Evolutionary conservation across 139 green algal species (phyloP).

Genomic region (Desmodesmus armatus): DNA sequence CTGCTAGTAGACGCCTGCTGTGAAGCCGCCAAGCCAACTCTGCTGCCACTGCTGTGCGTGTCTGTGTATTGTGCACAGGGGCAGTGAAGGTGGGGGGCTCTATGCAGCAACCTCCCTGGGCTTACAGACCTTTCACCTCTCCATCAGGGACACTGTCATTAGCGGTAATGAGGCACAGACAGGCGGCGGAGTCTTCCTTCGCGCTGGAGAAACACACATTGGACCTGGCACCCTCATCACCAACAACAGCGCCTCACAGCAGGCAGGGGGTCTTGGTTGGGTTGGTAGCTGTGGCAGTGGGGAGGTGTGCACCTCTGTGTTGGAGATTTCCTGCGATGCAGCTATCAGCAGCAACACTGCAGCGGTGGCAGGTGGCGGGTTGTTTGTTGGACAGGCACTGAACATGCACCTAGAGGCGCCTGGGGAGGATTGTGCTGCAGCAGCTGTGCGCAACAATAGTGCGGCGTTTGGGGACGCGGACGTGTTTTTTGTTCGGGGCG

Average conservation of each 20-base stretch:
- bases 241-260: not conserved
- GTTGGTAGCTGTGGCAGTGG: not conserved
- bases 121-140: not conserved
- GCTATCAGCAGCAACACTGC: not conserved
- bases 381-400: not conserved
- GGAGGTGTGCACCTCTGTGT: not conserved
- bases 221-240: not conserved
- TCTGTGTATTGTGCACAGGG: not conserved
- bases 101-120: not conserved
- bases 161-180: not conserved
- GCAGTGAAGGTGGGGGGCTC: not conserved
- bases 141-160: not conserved
- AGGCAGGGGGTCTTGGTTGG: slow-evolving; percentile 4
- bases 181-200: not conserved
- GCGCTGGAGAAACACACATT: not conserved
- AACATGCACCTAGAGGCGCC: not conserved
- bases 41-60: not conserved
- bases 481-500: not conserved
- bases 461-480: slow-evolving; percentile 8
- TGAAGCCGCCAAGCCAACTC: not conserved
- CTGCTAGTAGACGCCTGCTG: not conserved
- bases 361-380: not conserved
- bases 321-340: not conserved
- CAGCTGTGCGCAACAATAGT: not conserved
- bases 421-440: not conserved